A percentile compares a stretch with the other conserved stretches of the same genome.
Evolutionary conservation across 2,329 filamentous ascomycete species (phyloP).

Genomic region (Talaromyces rugulosus): DNA sequence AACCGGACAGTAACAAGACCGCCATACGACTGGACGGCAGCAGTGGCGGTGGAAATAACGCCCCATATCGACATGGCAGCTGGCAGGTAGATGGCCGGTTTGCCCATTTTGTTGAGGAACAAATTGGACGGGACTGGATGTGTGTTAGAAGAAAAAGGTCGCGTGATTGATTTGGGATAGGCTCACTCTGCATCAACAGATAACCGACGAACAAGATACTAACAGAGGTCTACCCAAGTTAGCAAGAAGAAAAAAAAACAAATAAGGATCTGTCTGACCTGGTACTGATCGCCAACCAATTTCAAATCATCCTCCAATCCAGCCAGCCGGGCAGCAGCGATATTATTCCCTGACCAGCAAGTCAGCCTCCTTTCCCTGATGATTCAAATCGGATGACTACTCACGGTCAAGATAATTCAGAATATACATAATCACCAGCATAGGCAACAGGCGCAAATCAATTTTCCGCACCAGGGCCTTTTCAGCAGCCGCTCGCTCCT

Average conservation of each 20-base stretch:
- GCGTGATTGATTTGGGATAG: not conserved
- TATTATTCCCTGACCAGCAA: conserved; percentile 2
- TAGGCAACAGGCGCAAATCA: conserved; percentile 1
- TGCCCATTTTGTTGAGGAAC: not conserved
- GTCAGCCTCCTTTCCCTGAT: too few relatives aligned
- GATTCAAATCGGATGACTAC: too few relatives aligned
- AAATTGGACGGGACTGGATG: conserved; percentile 11
- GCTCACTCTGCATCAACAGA: conserved; percentile 1
- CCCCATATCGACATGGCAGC: conserved; percentile 6
- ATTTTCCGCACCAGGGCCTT: conserved; percentile 2
- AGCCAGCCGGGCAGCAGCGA: conserved; percentile 1
- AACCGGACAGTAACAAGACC: conserved; percentile 3
- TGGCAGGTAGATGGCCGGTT: conserved; percentile 4
- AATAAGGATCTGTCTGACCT: not conserved
- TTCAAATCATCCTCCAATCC: conserved; percentile 4
- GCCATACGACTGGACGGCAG: not conserved
- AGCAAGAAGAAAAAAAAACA: not conserved
- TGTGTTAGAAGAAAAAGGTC: not conserved
- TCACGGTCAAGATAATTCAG: conserved; percentile 9
- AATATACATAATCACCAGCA: conserved; percentile 9
- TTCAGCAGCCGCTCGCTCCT: not conserved
- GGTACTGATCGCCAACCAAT: not conserved
- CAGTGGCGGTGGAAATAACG: conserved; percentile 4
- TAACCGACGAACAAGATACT: conserved; percentile 9
- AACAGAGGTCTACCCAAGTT: not conserved